Evolutionary conservation across 306 rosid species (phyloP).

Genomic region (Vicia villosa): DNA sequence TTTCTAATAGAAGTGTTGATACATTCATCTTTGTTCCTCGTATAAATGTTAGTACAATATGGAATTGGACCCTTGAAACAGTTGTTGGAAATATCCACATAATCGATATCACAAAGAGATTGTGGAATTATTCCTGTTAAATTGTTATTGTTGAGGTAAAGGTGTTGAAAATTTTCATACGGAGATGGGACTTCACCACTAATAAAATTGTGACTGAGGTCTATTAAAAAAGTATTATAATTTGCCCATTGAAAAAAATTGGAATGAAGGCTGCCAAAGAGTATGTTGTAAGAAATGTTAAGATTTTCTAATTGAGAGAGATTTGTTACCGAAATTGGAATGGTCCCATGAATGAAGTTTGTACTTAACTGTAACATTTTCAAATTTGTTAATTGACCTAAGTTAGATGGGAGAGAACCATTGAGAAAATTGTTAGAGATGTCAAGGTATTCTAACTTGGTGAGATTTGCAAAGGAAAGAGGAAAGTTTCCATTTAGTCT

Average conservation of each 20-base stretch:
- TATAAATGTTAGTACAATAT: too few relatives aligned
- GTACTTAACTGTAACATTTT: too few relatives aligned
- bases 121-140: background rate
- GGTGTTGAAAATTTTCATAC: background rate
- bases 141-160: background rate
- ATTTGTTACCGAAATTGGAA: background rate
- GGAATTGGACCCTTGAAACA: background rate
- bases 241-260: too few relatives aligned
- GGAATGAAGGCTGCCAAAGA: background rate
- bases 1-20: background rate
- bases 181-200: constrained; percentile 5
- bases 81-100: background rate
- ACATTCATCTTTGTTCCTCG: background rate
- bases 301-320: background rate
- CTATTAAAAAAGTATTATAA: too few relatives aligned
- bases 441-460: background rate
- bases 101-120: too few relatives aligned
- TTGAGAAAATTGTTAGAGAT: background rate
- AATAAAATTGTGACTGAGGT: background rate
- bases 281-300: constrained; percentile 3
- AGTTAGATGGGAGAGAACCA: too few relatives aligned
- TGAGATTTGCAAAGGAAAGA: background rate
- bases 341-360: too few relatives aligned
- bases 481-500: background rate
- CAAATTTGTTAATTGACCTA: too few relatives aligned